phyloP scores from a whole-genome alignment of 352 stramenopile species.

The Phytophthora litchii region DNA sequence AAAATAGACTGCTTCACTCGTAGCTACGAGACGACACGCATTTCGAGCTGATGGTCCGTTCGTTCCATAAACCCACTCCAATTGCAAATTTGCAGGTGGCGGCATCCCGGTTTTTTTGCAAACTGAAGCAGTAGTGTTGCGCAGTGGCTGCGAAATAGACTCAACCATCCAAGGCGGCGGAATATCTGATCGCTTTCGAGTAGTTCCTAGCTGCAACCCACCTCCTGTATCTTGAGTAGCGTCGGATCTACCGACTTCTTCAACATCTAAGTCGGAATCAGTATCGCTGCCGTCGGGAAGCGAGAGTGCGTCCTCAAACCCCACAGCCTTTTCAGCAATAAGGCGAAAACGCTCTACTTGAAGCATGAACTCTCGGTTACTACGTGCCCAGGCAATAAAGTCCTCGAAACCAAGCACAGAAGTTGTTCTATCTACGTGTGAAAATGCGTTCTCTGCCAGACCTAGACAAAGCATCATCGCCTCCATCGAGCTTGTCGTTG shows the following conservation, averaged over 20 bases:
- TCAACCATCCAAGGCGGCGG: conserved; percentile 58
- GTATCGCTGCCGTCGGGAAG: conserved; percentile 71
- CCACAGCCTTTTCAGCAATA: conserved; percentile 71
- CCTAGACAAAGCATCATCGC: conserved; percentile 53
- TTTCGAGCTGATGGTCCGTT: conserved; percentile 51
- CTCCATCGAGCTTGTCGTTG: conserved; percentile 28
- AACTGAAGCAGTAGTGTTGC: background rate
- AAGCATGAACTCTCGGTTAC: conserved; percentile 86
- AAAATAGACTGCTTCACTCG: conserved; percentile 71
- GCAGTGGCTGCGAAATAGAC: conserved; percentile 22
- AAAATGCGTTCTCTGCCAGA: conserved; percentile 64
- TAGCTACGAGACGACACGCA: conserved; percentile 51
- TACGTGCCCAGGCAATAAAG: conserved; percentile 85
- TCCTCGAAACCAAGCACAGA: conserved; percentile 71
- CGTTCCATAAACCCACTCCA: conserved; percentile 85
- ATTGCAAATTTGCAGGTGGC: conserved; percentile 62
- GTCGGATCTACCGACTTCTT: conserved; percentile 24
- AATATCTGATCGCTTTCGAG: conserved; percentile 27
- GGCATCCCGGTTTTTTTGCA: conserved; percentile 38
- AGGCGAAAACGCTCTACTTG: conserved; percentile 81
- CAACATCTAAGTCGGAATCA: conserved; percentile 76
- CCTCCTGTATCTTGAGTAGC: conserved; percentile 1
- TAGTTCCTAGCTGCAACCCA: background rate
- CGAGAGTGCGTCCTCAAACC: conserved; percentile 65
- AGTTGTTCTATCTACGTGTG: conserved; percentile 49